These are phyloP conservation scores for Thelonectria blattea DNA, from an alignment of 2,329 filamentous ascomycete genomes.

Conservation along the genomic window DNA sequence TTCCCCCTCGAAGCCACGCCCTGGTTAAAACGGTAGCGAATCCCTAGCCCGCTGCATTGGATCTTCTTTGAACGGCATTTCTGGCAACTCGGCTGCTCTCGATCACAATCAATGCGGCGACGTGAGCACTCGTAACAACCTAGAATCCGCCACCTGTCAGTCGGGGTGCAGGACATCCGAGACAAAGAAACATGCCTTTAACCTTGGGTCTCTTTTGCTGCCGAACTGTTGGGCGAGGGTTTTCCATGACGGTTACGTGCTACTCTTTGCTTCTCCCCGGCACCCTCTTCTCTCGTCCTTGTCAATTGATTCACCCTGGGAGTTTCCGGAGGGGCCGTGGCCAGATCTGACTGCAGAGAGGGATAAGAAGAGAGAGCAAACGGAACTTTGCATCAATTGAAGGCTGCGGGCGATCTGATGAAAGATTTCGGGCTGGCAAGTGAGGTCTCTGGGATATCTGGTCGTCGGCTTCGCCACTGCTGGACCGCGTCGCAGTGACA, in stretches of 20 bases:
- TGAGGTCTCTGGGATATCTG: too few relatives aligned
- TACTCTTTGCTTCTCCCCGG: not conserved
- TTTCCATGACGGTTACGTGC: constrained; percentile 4
- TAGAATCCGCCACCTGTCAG: constrained; percentile 6
- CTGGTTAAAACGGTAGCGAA: constrained; percentile 34
- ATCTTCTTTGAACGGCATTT: constrained; percentile 31
- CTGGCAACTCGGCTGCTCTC: constrained; percentile 29
- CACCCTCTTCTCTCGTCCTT: too few relatives aligned
- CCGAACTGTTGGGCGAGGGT: not conserved
- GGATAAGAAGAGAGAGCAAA: not conserved
- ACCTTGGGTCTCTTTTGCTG: constrained; percentile 12
- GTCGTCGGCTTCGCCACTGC: not conserved
- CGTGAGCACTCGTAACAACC: constrained; percentile 35
- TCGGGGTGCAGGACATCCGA: not conserved
- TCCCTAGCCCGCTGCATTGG: constrained; percentile 28
- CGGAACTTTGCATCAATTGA: not conserved
- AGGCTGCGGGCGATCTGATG: not conserved
- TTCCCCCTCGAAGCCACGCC: constrained; percentile 31
- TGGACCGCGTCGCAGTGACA: not conserved
- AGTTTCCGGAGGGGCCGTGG: not conserved
- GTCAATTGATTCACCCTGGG: constrained; percentile 4
- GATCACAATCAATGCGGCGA: constrained; percentile 34
- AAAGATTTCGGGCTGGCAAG: too few relatives aligned
- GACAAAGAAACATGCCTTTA: constrained; percentile 10
- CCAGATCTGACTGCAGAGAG: not conserved